Evolutionary conservation across 2,329 filamentous ascomycete species (phyloP).

Genomic region (Talaromyces piceae): DNA sequence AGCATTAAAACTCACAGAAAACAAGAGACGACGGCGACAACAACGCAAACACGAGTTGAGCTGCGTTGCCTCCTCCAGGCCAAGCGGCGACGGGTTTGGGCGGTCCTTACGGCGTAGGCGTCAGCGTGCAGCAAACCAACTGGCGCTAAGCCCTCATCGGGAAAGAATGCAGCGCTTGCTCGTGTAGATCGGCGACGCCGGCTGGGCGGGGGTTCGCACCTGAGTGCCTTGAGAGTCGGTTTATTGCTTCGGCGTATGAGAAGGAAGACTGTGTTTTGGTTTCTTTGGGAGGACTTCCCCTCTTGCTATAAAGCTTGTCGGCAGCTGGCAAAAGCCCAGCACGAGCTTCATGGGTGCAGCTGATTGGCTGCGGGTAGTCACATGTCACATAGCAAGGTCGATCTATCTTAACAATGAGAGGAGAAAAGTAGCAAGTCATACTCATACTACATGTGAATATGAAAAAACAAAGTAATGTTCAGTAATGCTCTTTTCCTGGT

Average conservation of each 20-base stretch:
- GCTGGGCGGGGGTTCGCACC: neutral
- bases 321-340: neutral
- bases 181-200: neutral
- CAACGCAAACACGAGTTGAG: neutral
- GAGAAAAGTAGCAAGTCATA: neutral
- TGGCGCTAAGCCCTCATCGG: constrained; percentile 7
- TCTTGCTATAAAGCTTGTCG: neutral
- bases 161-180: constrained; percentile 1
- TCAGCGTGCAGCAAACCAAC: neutral
- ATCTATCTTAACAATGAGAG: neutral
- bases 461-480: too few relatives aligned
- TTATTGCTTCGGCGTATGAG: neutral
- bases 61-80: too few relatives aligned
- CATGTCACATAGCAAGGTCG: neutral
- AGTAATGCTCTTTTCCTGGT: too few relatives aligned
- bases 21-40: neutral
- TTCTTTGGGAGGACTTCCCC: neutral
- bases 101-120: neutral
- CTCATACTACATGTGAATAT: too few relatives aligned
- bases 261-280: neutral
- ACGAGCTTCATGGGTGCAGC: neutral
- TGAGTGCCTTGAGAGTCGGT: neutral
- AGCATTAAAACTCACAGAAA: neutral
- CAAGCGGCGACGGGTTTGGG: neutral
- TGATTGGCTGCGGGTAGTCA: neutral